A percentile compares a stretch with the other conserved stretches of the same genome.
These are phyloP conservation scores for Solanum peruvianum DNA, from an alignment of 257 asterid genomes.

Conservation along the genomic window DNA sequence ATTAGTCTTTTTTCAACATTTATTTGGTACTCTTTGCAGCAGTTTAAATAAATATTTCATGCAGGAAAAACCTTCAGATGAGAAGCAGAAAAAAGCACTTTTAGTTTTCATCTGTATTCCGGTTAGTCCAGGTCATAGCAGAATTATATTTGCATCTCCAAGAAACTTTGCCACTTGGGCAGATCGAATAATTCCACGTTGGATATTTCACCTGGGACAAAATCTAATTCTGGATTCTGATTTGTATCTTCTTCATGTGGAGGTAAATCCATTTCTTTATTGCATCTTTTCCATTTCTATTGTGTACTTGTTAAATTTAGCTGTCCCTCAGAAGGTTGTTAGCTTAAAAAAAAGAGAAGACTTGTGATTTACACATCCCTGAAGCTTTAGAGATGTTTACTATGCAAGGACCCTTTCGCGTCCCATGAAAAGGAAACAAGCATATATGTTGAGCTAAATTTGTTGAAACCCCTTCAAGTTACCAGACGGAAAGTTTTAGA, in stretches of 20 bases:
- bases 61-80: constrained; percentile 25
- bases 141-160: constrained; percentile 54
- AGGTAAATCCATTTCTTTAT: constrained; percentile 20
- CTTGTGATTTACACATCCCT: not conserved
- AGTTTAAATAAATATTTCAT: not conserved
- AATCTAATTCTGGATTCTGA: constrained; percentile 71
- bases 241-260: constrained; percentile 64
- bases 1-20: not conserved
- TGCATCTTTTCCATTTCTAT: not conserved
- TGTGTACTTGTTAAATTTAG: not conserved
- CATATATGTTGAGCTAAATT: not conserved
- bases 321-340: not conserved
- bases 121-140: constrained; percentile 74
- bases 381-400: not conserved
- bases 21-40: not conserved
- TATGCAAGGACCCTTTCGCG: not conserved
- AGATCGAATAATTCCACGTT: constrained; percentile 49
- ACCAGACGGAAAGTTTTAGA: not conserved
- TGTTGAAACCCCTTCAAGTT: not conserved
- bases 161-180: constrained; percentile 64
- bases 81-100: constrained; percentile 25
- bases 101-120: constrained; percentile 66
- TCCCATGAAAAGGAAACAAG: not conserved
- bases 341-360: not conserved
- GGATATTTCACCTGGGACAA: constrained; percentile 63